These are phyloP conservation scores for Penicillium macrosclerotiorum DNA, from an alignment of 495 filamentous ascomycete species.

Conservation along the genomic window DNA sequence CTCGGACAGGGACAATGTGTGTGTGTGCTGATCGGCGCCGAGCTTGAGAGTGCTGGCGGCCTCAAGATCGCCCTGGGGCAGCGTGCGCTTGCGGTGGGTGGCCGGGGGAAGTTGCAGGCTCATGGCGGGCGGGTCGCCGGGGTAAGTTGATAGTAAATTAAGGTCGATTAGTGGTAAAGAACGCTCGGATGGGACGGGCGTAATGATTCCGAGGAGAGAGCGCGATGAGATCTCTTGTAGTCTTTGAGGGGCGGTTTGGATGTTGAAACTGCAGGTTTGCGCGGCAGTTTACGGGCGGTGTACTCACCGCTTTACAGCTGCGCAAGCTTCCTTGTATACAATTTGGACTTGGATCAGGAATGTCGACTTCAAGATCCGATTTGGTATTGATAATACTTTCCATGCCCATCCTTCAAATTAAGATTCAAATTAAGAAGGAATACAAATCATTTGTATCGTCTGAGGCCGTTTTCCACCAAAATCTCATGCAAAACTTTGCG, in stretches of 20 bases:
- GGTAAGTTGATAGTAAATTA: not conserved
- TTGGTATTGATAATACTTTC: too few species aligned
- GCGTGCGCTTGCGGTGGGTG: constrained; percentile 69
- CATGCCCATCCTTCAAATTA: too few species aligned
- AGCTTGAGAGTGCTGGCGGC: constrained; percentile 76
- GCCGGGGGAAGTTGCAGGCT: constrained; percentile 45
- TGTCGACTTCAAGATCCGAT: too few species aligned
- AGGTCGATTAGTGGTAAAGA: not conserved
- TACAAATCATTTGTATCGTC: too few species aligned
- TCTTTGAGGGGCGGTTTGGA: not conserved
- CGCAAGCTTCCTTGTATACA: constrained; percentile 2
- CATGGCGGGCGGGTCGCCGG: constrained; percentile 21
- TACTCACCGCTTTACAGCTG: constrained; percentile 11
- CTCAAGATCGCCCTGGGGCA: constrained; percentile 82
- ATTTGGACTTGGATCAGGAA: too few species aligned
- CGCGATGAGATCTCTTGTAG: not conserved
- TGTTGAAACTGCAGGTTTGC: constrained; percentile 18
- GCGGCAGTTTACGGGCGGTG: constrained; percentile 26
- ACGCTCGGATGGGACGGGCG: not conserved
- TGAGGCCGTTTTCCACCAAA: too few species aligned
- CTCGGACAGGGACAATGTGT: constrained; percentile 83
- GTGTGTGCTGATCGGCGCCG: constrained; percentile 87
- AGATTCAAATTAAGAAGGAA: too few species aligned
- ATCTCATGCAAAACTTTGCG: too few species aligned
- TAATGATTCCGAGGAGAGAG: not conserved